Conservation (phyloP, 2,329 filamentous ascomycete genomes). For the Aspergillus caelatus region DNA sequence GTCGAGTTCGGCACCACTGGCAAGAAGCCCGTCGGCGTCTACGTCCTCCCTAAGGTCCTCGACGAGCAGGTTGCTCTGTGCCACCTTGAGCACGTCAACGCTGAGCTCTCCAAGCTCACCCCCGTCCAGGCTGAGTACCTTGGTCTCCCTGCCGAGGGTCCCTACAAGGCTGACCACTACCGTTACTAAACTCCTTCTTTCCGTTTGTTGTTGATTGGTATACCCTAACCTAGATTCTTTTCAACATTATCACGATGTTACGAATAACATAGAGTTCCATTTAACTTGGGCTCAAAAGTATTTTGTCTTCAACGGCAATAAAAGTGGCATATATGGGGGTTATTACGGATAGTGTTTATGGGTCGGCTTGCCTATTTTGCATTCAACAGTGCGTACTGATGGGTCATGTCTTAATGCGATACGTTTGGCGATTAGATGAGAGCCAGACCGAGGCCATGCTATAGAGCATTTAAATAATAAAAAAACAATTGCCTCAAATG, state of each 20-base stretch:
- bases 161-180: conserved; percentile 92
- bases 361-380: conserved; percentile 38
- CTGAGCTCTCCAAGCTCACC: conserved; percentile 85
- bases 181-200: conserved; percentile 62
- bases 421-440: background rate
- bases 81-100: conserved; percentile 91
- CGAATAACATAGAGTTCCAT: conserved; percentile 55
- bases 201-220: conserved; percentile 31
- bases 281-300: conserved; percentile 51
- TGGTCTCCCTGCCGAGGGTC: conserved; percentile 79
- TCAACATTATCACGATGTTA: conserved; percentile 64
- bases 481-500: background rate
- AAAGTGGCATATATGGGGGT: conserved; percentile 40
- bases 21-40: conserved; percentile 90
- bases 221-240: conserved; percentile 47
- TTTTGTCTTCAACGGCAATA: conserved; percentile 66
- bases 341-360: conserved; percentile 32
- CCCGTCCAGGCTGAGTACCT: conserved; percentile 93
- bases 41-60: conserved; percentile 96
- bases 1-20: conserved; percentile 91
- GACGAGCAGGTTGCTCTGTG: conserved; percentile 98
- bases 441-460: conserved; percentile 18
- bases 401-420: conserved; percentile 27
- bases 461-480: conserved; percentile 1
- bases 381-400: conserved; percentile 35